Evolutionary conservation across 2,329 filamentous ascomycete genomes (phyloP), one percentile per base, ranked within the genome.

Genomic region (Apiospora pterosperma): DNA sequence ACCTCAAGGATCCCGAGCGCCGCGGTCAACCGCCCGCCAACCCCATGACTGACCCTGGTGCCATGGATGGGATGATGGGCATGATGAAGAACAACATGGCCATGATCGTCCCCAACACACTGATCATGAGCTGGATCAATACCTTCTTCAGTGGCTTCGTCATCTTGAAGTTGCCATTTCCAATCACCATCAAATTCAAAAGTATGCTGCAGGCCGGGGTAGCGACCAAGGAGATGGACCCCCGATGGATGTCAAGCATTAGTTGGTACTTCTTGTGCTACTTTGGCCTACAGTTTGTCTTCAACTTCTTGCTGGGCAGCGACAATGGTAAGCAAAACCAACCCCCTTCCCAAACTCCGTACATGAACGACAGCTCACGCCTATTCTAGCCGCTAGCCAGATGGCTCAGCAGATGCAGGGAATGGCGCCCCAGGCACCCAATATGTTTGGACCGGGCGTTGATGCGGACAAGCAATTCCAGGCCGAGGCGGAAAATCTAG

Each of bases 71-170:
- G 71, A 99, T 99, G 96, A 99, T 99, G 96, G 95, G 96, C 71
- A 97, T 97, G 93, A 97, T 99, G 92, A 99, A 99, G 87, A 94
- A 94, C 65, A 97, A 99, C 76, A 97, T 99, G 92, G 95, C 96
- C 69, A 99, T 98, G 96, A 98, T 99, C 83, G 93, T 99, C 65
- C 96, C 96, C 60, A 97, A 99, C 79, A 98, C 94, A 6, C 81
- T 99, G 76, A 99, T 99, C 71, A 99, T 99, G 96, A 96, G 95
- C 70, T 99, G 96, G 96, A 98, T 99, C 77, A 99, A 99, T 81
- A 94, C 96, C 0, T 99, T 98, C 76, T 99, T 99, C 74, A 96
- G 93, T 62, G 96, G 96, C 36, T 99, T 97, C 75, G 96, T 99
- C 59, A 97, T 99, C 68, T 93, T 99, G 87, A 97, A 97, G 89